Percentiles rank a stretch among this genome's conserved stretches.
phyloP scores from a whole-genome alignment of 768 basidiomycete species.

The Hericium alpestre region DNA sequence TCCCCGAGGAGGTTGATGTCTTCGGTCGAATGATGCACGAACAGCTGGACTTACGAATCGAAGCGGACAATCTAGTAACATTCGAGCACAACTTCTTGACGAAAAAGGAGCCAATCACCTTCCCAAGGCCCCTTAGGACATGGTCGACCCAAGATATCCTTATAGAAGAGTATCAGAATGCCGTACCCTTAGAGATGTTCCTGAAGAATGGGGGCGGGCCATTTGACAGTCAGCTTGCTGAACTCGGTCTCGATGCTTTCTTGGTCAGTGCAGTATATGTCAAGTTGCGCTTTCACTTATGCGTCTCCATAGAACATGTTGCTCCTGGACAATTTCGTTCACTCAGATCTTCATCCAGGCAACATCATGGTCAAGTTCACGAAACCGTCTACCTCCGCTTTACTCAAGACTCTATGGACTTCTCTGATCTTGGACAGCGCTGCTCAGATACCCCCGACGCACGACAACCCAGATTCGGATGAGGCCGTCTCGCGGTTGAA shows the following conservation, averaged over 20 bases:
- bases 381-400: conserved; percentile 60
- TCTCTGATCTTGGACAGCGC: conserved; percentile 34
- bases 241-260: conserved; percentile 90
- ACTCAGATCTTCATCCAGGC: conserved; percentile 83
- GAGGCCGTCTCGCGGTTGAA: conserved; percentile 63
- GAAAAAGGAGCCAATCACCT: conserved; percentile 73
- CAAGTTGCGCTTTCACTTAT: neutral
- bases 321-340: conserved; percentile 93
- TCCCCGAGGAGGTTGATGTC: conserved; percentile 89
- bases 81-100: conserved; percentile 84
- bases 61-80: conserved; percentile 74
- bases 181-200: conserved; percentile 80
- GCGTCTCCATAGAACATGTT: conserved; percentile 75
- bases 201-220: conserved; percentile 86
- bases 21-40: conserved; percentile 96
- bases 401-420: conserved; percentile 51
- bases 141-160: conserved; percentile 79
- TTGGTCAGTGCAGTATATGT: conserved; percentile 42
- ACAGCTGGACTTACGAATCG: conserved; percentile 84
- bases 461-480: conserved; percentile 16
- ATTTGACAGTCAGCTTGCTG: conserved; percentile 82
- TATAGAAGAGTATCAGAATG: conserved; percentile 90
- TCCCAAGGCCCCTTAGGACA: conserved; percentile 75
- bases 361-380: conserved; percentile 98
- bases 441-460: conserved; percentile 1